These are phyloP conservation scores for Chondrus crispus DNA, from an alignment of 23 red algal species.

Conservation along the genomic window DNA sequence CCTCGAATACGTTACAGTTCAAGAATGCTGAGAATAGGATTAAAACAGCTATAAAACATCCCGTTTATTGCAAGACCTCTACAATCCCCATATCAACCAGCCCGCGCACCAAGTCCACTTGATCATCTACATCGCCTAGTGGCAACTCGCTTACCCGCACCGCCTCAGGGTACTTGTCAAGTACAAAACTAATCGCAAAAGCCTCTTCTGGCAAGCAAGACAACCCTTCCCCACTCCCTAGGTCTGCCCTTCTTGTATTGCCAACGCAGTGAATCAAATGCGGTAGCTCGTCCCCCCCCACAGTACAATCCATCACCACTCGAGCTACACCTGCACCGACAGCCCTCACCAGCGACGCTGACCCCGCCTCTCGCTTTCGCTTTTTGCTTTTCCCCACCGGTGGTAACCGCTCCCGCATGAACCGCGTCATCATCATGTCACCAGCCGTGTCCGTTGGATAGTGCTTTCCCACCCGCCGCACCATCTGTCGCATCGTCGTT, in stretches of 20 bases:
- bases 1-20: no score
- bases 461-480: conserved; percentile 9
- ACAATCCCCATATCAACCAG: conserved; percentile 54
- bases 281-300: not conserved
- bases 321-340: conserved; percentile 21
- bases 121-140: not conserved
- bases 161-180: conserved; percentile 29
- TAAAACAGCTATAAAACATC: no score
- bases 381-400: not conserved
- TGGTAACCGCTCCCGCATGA: conserved; percentile 53
- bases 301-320: conserved; percentile 21
- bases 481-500: not conserved
- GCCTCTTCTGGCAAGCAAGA: conserved; percentile 45
- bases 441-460: conserved; percentile 47
- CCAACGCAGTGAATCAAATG: conserved; percentile 5
- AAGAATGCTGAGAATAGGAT: no score
- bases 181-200: conserved; percentile 18
- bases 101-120: conserved; percentile 18
- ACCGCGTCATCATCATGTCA: conserved; percentile 22
- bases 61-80: not conserved
- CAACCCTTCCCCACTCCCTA: not conserved
- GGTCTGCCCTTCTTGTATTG: not conserved
- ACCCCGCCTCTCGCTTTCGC: not conserved
- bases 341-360: not conserved
- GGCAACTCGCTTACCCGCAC: conserved; percentile 42